Evolutionary conservation across 306 rosid genomes (phyloP).

Genomic region (Quillaja saponaria): DNA sequence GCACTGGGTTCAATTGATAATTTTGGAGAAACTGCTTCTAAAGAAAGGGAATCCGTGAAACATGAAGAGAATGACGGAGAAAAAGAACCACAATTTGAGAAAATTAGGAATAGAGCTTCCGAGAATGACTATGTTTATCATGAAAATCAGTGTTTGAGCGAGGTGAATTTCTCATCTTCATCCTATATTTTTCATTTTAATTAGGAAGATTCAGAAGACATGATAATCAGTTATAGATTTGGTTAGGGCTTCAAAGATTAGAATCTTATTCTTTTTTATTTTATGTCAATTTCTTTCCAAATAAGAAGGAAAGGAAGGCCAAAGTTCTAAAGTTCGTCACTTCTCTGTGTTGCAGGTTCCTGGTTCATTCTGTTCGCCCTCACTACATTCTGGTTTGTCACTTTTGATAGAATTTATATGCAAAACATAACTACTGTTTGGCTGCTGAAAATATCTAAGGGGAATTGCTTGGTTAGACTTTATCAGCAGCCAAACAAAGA

Average conservation of each 20-base stretch:
- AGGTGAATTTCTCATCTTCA: slow-evolving; percentile 36
- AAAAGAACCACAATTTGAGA: slow-evolving; percentile 20
- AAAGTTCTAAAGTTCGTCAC: too few species aligned
- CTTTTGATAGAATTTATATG: background rate
- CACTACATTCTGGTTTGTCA: slow-evolving; percentile 62
- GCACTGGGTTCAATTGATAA: slow-evolving; percentile 38
- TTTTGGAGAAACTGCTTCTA: slow-evolving; percentile 30
- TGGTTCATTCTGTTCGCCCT: slow-evolving; percentile 41
- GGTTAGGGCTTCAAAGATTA: background rate
- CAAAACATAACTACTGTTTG: background rate
- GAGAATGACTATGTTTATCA: too few species aligned
- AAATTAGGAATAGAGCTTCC: too few species aligned
- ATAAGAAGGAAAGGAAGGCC: too few species aligned
- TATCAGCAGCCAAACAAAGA: slow-evolving; percentile 1
- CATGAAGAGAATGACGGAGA: slow-evolving; percentile 21
- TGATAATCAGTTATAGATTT: background rate
- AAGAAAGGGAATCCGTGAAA: slow-evolving; percentile 11
- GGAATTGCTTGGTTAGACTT: background rate
- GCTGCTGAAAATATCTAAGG: background rate
- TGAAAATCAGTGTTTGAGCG: slow-evolving; percentile 23
- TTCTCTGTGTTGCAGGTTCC: slow-evolving; percentile 48
- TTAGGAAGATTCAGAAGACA: too few species aligned
- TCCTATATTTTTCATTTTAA: slow-evolving; percentile 11
- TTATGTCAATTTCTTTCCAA: too few species aligned
- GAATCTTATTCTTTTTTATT: too few species aligned